Evolutionary conservation across 2,329 filamentous ascomycete genomes (phyloP).

Genomic region (Ampelomyces quisqualis): DNA sequence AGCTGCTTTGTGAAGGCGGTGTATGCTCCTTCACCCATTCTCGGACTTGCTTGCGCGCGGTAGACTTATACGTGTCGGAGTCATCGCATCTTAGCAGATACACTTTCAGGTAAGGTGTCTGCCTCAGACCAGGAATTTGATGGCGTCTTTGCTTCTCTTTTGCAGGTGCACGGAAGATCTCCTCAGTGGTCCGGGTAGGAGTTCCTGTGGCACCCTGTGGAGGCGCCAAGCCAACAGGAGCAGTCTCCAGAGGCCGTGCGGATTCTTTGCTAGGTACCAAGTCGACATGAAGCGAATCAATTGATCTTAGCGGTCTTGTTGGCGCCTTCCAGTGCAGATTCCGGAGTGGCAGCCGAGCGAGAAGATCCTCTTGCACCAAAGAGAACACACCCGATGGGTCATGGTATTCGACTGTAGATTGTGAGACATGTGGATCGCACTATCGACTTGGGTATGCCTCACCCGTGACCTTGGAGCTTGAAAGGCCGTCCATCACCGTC

Average conservation of each 20-base stretch:
- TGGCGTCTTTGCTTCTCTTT: conserved; percentile 66
- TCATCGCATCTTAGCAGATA: conserved; percentile 91
- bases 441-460: conserved; percentile 11
- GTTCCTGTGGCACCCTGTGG: conserved; percentile 20
- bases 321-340: conserved; percentile 98
- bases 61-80: conserved; percentile 86
- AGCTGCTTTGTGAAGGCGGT: conserved; percentile 55
- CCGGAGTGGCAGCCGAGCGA: conserved; percentile 76
- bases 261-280: conserved; percentile 65
- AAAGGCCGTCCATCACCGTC: conserved; percentile 45
- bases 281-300: conserved; percentile 88
- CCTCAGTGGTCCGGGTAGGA: conserved; percentile 25
- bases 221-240: conserved; percentile 24
- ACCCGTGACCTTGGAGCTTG: conserved; percentile 56
- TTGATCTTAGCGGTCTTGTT: conserved; percentile 84
- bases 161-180: conserved; percentile 25
- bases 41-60: conserved; percentile 72
- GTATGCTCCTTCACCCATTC: conserved; percentile 87
- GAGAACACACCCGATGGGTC: conserved; percentile 89
- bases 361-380: conserved; percentile 73
- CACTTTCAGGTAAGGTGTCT: conserved; percentile 91
- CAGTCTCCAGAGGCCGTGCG: conserved; percentile 43
- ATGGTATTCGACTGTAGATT: conserved; percentile 79
- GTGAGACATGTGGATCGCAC: conserved; percentile 18
- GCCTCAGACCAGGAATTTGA: conserved; percentile 89